These are phyloP conservation scores for Trypanosoma avium DNA, from an alignment of 208 protist genomes.

Conservation along the genomic window DNA sequence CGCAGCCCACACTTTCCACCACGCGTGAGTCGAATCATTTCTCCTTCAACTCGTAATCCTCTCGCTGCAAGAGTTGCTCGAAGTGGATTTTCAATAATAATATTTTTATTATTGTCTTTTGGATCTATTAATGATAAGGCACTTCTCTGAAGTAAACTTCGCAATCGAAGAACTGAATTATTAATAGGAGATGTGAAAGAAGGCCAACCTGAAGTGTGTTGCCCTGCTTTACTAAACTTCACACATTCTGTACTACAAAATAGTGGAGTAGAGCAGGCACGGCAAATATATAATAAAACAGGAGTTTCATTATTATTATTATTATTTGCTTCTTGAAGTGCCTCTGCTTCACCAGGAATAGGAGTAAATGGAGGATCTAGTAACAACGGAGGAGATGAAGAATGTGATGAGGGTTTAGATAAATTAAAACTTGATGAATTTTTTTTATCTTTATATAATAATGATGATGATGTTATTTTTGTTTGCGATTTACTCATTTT, in stretches of 20 bases:
- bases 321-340: not conserved
- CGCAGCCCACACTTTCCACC: constrained; percentile 10
- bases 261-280: constrained; percentile 29
- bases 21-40: constrained; percentile 33
- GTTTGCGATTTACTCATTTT: too few relatives aligned
- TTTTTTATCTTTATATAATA: too few relatives aligned
- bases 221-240: constrained; percentile 5
- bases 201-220: constrained; percentile 49
- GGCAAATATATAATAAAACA: constrained; percentile 30
- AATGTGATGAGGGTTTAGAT: too few relatives aligned
- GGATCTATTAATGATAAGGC: too few relatives aligned
- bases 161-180: constrained; percentile 18
- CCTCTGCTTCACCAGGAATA: constrained; percentile 29
- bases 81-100: constrained; percentile 14
- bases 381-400: constrained; percentile 29
- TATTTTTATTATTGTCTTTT: too few relatives aligned
- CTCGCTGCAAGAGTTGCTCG: constrained; percentile 27
- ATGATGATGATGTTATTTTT: not conserved
- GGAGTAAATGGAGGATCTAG: constrained; percentile 59
- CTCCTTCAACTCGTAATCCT: constrained; percentile 55
- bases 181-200: constrained; percentile 32
- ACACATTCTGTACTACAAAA: constrained; percentile 30
- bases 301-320: not conserved
- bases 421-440: not conserved
- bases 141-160: constrained; percentile 28